These are phyloP conservation scores for Pestalotiopsis sp. DNA, from an alignment of 2,329 filamentous ascomycete genomes.

Conservation along the genomic window DNA sequence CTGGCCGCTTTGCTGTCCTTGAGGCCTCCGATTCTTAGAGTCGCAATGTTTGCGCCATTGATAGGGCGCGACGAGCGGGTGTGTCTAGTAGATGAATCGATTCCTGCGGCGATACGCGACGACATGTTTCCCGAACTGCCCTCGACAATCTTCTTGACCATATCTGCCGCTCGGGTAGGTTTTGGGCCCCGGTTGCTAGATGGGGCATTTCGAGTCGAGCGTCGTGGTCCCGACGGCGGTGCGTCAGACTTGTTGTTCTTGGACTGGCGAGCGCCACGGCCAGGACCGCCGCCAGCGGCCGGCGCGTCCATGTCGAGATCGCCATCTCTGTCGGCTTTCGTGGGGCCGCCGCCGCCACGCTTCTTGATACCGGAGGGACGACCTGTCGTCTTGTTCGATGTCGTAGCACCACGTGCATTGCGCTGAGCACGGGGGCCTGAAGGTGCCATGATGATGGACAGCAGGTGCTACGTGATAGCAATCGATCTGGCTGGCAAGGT, in stretches of 20 bases:
- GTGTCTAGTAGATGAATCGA: conserved; percentile 24
- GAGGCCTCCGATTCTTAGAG: conserved; percentile 61
- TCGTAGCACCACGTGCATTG: conserved; percentile 16
- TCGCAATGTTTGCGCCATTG: conserved; percentile 31
- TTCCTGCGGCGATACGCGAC: conserved; percentile 36
- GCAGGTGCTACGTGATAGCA: not conserved
- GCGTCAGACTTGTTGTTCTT: conserved; percentile 26
- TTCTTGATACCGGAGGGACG: conserved; percentile 53
- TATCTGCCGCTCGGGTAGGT: conserved; percentile 39
- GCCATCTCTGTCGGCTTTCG: conserved; percentile 54
- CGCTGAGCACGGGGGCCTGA: conserved; percentile 21
- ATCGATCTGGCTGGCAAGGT: not conserved
- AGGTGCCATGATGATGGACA: conserved; percentile 17
- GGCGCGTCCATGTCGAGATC: conserved; percentile 60
- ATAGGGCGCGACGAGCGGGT: conserved; percentile 19
- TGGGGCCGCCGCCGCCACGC: conserved; percentile 38
- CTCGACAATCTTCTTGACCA: conserved; percentile 44
- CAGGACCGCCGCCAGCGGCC: conserved; percentile 31
- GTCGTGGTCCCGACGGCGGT: conserved; percentile 16
- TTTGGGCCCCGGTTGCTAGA: conserved; percentile 24
- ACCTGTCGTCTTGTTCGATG: conserved; percentile 21
- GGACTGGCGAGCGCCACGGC: conserved; percentile 24
- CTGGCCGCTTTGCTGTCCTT: conserved; percentile 68
- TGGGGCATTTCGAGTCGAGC: conserved; percentile 17
- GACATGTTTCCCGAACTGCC: conserved; percentile 33